A percentile compares a stretch with the other conserved stretches of the same genome.
These are phyloP conservation scores for Pythium diclinum DNA, from an alignment of 352 stramenopile genomes.

Conservation along the genomic window DNA sequence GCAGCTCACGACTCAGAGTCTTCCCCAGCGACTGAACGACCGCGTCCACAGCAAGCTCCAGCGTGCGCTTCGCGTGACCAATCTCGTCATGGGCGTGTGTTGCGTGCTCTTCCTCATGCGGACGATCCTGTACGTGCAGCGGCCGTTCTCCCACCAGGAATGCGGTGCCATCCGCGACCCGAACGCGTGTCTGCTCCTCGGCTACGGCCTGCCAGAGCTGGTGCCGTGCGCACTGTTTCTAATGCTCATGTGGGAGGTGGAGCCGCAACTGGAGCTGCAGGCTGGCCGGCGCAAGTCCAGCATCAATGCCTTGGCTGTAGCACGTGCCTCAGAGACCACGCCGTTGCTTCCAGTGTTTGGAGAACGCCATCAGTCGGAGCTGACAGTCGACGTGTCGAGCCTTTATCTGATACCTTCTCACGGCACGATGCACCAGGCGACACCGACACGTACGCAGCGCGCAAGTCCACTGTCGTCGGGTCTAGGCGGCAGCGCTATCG, in stretches of 20 bases:
- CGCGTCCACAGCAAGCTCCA: conserved; percentile 69
- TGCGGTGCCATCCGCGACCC: conserved; percentile 61
- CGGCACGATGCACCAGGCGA: neutral
- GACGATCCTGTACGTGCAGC: conserved; percentile 79
- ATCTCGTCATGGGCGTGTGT: conserved; percentile 67
- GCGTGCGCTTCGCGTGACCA: conserved; percentile 67
- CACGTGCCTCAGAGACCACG: conserved; percentile 37
- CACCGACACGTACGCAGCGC: conserved; percentile 23
- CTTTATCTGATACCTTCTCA: neutral
- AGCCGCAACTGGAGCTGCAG: conserved; percentile 65
- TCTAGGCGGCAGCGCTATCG: conserved; percentile 50
- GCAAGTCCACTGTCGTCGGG: conserved; percentile 64
- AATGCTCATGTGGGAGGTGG: conserved; percentile 84
- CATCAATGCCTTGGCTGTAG: conserved; percentile 28
- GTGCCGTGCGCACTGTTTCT: conserved; percentile 75
- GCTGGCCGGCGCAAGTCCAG: conserved; percentile 49
- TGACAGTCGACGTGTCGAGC: conserved; percentile 11
- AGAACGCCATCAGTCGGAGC: conserved; percentile 10
- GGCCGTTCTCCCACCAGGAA: conserved; percentile 69
- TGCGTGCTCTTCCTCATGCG: conserved; percentile 63
- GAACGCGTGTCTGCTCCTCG: conserved; percentile 66
- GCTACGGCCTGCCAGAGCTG: conserved; percentile 70
- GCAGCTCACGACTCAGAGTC: conserved; percentile 38
- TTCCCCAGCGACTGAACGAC: conserved; percentile 48
- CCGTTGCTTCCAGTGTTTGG: conserved; percentile 33